phyloP scores from a whole-genome alignment of 257 asterid genomes.

The Solanum lycopersicoides region DNA sequence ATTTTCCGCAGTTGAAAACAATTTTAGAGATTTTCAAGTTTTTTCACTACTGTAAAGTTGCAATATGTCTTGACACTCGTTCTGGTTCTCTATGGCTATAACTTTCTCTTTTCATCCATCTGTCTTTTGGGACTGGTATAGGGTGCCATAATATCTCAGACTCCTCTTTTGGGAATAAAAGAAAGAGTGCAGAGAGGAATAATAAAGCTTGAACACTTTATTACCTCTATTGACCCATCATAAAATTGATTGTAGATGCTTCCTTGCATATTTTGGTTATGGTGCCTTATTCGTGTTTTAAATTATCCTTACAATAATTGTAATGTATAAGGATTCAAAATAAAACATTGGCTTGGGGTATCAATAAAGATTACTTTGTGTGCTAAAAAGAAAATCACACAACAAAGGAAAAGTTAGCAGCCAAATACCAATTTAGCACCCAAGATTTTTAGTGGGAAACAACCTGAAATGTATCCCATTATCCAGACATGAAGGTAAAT shows the following conservation, averaged over 20 bases:
- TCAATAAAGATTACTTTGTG: background rate
- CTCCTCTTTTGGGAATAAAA: background rate
- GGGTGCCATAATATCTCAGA: background rate
- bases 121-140: background rate
- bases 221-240: background rate
- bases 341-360: background rate
- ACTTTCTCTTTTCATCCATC: background rate
- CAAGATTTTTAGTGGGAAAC: background rate
- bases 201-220: background rate
- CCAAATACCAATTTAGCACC: background rate
- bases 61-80: background rate
- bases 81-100: background rate
- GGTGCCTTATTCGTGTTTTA: background rate
- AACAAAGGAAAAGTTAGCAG: background rate
- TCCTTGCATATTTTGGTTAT: background rate
- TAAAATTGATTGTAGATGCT: background rate
- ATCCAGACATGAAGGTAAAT: background rate
- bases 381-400: background rate
- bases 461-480: background rate
- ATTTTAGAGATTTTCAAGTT: background rate
- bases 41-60: background rate
- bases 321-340: background rate
- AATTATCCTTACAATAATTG: background rate
- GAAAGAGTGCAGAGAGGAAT: background rate
- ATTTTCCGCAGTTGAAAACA: background rate